Base-by-base conservation (phyloP, 352 stramenopile genomes). In the Nothophytophthora sp. region DNA sequence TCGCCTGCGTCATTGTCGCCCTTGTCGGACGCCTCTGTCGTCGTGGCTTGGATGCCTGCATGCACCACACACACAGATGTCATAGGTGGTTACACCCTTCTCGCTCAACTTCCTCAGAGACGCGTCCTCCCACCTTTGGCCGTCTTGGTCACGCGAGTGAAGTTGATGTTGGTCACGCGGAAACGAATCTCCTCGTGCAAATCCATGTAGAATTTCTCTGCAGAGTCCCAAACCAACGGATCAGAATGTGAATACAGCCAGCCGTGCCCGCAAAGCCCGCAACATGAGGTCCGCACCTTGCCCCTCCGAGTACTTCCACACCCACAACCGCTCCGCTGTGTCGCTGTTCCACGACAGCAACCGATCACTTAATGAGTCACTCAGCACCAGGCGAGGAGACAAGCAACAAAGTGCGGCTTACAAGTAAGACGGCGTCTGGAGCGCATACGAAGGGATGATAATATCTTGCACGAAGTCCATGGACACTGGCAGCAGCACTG, bases 401-500 rank as follows among this genome's bases (percentile, higher is more conserved):
- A n/a, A n/a, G n/a, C n/a, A n/a, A n/a, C n/a, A n/a, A n/a, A n/a
- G n/a, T n/a, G 29, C 13, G 18, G 55, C 69, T 51, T 70, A 88
- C 82, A 92, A 95, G 63, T 92, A 92, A 18, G 84, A 95, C 39
- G 84, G 84, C 30, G 81, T 92, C 76, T 95, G 84, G 48, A 95
- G 74, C 33, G 84, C 84, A 56, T 95, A 95, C 22, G 80, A 92
- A 33, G 84, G 84, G 49, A 95, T 95, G 59, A 92, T 90, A 41
- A 95, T 95, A 58, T 95, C 84, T 67, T 95, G 84, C 48, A 95
- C 78, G 69, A 95, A 95, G 55, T 95, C 84, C 78, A 95, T 95
- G 11, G 81, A 90, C n/a, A 95, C 79, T 86, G 44, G 13, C 13
- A 33, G 13, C 4, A 32, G 13, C 16, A 37, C 43, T 37, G 33